phyloP scores from a whole-genome alignment of 1,284 basidiomycete species.

The Leccinum angustisporum region DNA sequence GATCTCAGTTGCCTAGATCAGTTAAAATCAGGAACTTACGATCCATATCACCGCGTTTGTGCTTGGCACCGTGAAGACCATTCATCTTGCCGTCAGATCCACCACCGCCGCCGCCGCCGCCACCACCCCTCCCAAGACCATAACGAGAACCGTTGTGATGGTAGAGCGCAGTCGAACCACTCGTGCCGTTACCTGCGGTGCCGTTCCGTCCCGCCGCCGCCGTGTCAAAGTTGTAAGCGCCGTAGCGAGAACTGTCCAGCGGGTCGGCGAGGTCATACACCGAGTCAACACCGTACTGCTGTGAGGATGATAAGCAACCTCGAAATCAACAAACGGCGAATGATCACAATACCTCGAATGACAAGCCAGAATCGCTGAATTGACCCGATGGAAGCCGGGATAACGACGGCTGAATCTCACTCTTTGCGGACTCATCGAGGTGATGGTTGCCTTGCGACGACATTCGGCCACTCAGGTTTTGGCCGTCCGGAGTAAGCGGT shows the following conservation, averaged over 20 bases:
- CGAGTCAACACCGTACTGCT: constrained; percentile 60
- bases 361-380: constrained; percentile 58
- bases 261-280: constrained; percentile 55
- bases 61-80: constrained; percentile 87
- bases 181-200: constrained; percentile 47
- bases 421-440: constrained; percentile 47
- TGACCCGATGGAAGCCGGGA: constrained; percentile 43
- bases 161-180: constrained; percentile 79
- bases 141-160: constrained; percentile 77
- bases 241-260: constrained; percentile 56
- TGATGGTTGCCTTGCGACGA: constrained; percentile 51
- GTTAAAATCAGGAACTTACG: constrained; percentile 61
- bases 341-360: constrained; percentile 47
- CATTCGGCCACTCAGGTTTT: constrained; percentile 59
- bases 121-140: constrained; percentile 55
- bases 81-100: constrained; percentile 76
- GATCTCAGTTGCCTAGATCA: constrained; percentile 5
- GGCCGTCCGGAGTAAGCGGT: constrained; percentile 61
- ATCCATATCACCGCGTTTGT: constrained; percentile 91
- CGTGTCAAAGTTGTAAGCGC: constrained; percentile 63
- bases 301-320: constrained; percentile 17
- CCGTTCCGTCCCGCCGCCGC: constrained; percentile 38
- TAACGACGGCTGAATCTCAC: constrained; percentile 62
- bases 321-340: neutral
- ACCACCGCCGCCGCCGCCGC: neutral